A percentile compares a stretch with the other conserved stretches of the same genome.
Evolutionary conservation across 2,329 filamentous ascomycete species (phyloP).

Genomic region (Zymoseptoria crescenta): DNA sequence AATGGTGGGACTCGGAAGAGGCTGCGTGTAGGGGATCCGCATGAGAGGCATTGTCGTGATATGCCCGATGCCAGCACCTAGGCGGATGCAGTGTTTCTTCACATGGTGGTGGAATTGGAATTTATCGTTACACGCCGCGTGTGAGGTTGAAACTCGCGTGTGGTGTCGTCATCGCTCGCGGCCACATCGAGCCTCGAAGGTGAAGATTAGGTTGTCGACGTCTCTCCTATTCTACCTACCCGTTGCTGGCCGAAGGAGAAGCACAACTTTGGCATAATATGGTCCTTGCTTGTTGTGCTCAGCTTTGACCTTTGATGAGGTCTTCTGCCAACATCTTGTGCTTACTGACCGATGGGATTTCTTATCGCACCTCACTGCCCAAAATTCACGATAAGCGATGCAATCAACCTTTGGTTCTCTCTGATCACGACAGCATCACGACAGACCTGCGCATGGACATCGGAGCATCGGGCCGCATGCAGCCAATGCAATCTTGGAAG

Average conservation of each 20-base stretch:
- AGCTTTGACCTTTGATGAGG: no score
- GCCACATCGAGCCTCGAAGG: not conserved
- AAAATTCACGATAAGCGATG: not conserved
- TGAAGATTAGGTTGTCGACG: no score
- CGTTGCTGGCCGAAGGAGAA: no score
- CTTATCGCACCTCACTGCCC: not conserved
- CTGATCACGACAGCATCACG: not conserved
- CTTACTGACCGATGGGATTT: no score
- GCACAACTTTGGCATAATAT: no score
- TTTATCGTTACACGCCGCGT: not conserved
- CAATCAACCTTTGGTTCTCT: not conserved
- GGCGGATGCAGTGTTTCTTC: not conserved
- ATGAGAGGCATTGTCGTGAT: constrained; percentile 46
- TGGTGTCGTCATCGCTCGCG: not conserved
- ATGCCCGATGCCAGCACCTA: not conserved
- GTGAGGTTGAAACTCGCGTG: not conserved
- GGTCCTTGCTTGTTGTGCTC: no score
- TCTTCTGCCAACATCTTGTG: no score
- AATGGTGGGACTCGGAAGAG: constrained; percentile 66
- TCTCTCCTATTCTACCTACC: no score
- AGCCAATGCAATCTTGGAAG: not conserved
- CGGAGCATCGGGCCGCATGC: not conserved
- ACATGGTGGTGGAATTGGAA: not conserved
- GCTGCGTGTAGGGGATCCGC: constrained; percentile 84
- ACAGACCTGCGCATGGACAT: not conserved